Conservation (phyloP, 495 filamentous ascomycete genomes). For the Penicillium silybi region DNA sequence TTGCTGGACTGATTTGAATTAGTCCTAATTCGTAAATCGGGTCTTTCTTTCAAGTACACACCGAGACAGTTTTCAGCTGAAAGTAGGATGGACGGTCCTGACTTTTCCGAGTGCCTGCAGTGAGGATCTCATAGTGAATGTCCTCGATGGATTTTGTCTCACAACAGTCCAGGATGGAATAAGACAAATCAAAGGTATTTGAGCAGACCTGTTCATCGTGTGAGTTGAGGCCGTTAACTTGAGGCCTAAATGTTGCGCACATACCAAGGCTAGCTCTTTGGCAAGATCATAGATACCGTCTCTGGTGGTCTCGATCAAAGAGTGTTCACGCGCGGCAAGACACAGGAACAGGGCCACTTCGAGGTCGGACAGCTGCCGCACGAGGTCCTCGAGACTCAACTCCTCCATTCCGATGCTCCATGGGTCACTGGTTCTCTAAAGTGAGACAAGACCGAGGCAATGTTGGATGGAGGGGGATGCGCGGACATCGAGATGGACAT, state of each 20-base stretch:
- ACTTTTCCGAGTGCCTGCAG: slow-evolving; percentile 19
- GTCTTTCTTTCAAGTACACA: slow-evolving; percentile 4
- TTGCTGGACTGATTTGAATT: slow-evolving; percentile 22
- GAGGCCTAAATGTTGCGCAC: background rate
- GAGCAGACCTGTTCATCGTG: slow-evolving; percentile 52
- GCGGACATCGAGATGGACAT: background rate
- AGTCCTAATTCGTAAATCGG: background rate
- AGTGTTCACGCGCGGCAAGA: slow-evolving; percentile 76
- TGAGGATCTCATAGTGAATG: slow-evolving; percentile 65
- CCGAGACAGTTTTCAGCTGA: slow-evolving; percentile 18
- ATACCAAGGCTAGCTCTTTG: slow-evolving; percentile 68
- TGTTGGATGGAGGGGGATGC: background rate
- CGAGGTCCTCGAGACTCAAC: slow-evolving; percentile 53
- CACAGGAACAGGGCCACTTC: slow-evolving; percentile 83
- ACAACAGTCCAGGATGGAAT: slow-evolving; percentile 66
- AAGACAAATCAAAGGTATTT: slow-evolving; percentile 66
- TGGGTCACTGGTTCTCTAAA: background rate
- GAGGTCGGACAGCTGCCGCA: slow-evolving; percentile 76
- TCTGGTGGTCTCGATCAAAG: slow-evolving; percentile 72
- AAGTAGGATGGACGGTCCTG: slow-evolving; percentile 15
- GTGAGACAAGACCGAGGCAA: slow-evolving; percentile 1
- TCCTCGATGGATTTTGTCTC: slow-evolving; percentile 71
- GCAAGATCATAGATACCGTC: slow-evolving; percentile 59
- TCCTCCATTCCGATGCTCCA: slow-evolving; percentile 53
- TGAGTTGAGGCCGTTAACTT: slow-evolving; percentile 2